Base-by-base conservation (phyloP, 2,329 filamentous ascomycete genomes). In the Cladophialophora exuberans region DNA sequence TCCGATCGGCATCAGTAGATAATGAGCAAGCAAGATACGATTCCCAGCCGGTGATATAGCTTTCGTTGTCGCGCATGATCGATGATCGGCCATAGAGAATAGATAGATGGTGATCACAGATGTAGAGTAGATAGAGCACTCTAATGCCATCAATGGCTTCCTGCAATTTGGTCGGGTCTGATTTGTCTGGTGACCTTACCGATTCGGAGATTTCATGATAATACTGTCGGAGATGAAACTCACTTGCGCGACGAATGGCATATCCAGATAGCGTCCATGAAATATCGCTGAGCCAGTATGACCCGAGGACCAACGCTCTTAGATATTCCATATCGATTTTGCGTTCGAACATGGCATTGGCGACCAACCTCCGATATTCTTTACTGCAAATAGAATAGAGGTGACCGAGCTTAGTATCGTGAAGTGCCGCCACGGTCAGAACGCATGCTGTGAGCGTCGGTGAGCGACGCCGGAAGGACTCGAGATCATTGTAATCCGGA, bases 271-370 rank as follows among this genome's bases (percentile, higher is more conserved):
- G 62, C 2, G 70, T 76, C 68, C 73, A 74, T 1, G 73, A 75
- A 13, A 81, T 74, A 62, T 83, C 79, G 18, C 77, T 76, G 6
- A 83, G 72, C 80, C 80, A 83, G 60, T 81, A 82, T 4, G 79
- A 76, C 6, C 75, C 79, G 38, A 82, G 78, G 57, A 79, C 81
- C 43, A 83, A 66, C 2, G 78, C 80, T 26, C 78, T 74, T 48
- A 83, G 69, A 60, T 78, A 76, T 57, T 82, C 78, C 51, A 77
- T 66, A 33, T 77, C 76, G 47, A 80, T 74, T 36, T 78, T 76
- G 33, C 76, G 72, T 53, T 76, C 76, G 44, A 82, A 76, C 74
- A 82, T 79, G 1, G 78, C 76, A 38, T 76, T 74, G 3, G 79
- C 76, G 31, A 80, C 77, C n/a, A 82, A 64, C 18, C 72, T 73